Conservation (phyloP, 2,329 filamentous ascomycete genomes). For the Diplodia sapinea region DNA sequence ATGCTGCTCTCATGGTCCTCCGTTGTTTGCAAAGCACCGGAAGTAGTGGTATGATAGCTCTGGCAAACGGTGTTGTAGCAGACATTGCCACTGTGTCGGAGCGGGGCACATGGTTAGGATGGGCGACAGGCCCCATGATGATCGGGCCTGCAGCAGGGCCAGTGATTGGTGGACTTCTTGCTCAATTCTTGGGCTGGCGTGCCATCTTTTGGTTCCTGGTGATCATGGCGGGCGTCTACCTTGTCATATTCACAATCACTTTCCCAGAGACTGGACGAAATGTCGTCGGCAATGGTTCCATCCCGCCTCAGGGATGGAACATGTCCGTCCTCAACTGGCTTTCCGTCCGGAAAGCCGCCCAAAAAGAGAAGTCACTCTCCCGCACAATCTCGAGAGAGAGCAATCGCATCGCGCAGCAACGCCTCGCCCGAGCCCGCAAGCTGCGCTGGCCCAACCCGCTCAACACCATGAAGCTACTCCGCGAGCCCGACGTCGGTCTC, state of each 20-base stretch:
- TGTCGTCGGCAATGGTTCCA: conserved; percentile 41
- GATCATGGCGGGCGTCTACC: conserved; percentile 48
- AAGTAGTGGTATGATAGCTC: conserved; percentile 49
- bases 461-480: conserved; percentile 48
- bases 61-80: conserved; percentile 49
- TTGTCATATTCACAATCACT: conserved; percentile 45
- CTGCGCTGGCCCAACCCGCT: conserved; percentile 55
- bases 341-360: conserved; percentile 37
- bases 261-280: conserved; percentile 49
- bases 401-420: conserved; percentile 36
- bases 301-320: conserved; percentile 40
- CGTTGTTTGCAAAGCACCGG: conserved; percentile 48
- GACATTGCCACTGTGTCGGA: conserved; percentile 51
- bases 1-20: conserved; percentile 44
- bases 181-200: conserved; percentile 47
- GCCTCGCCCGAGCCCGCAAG: conserved; percentile 41
- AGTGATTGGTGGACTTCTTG: conserved; percentile 45
- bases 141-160: conserved; percentile 43
- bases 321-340: conserved; percentile 39
- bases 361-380: conserved; percentile 32
- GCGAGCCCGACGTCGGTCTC: conserved; percentile 50
- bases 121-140: conserved; percentile 37
- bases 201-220: conserved; percentile 51
- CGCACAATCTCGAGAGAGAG: conserved; percentile 37
- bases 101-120: conserved; percentile 52